Conservation (phyloP, 208 protist species). For the Trypanosoma grayi region DNA sequence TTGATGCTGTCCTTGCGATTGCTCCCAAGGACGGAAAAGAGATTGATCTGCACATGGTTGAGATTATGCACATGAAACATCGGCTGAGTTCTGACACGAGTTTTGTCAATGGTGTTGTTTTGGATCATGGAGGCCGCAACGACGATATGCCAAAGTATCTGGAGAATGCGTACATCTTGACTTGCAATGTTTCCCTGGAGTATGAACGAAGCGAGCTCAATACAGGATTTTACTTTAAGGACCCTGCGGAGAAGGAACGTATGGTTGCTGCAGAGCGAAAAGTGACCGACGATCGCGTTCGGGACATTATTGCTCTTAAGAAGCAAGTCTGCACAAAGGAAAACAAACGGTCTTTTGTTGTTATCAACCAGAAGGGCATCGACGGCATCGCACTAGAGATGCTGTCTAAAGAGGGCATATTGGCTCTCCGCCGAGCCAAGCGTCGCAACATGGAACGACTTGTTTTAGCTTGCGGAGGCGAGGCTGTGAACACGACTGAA, state of each 20-base stretch:
- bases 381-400: conserved; percentile 99
- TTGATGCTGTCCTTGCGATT: conserved; percentile 96
- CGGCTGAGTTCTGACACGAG: conserved; percentile 94
- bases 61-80: conserved; percentile 99
- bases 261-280: conserved; percentile 97
- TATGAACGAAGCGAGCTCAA: conserved; percentile 99
- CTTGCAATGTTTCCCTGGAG: conserved; percentile 99
- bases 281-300: conserved; percentile 96
- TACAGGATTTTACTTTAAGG: conserved; percentile 97
- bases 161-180: conserved; percentile 98
- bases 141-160: conserved; percentile 98
- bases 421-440: conserved; percentile 99
- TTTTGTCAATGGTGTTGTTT: conserved; percentile 98
- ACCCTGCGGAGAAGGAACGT: conserved; percentile 96
- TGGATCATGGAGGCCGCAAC: conserved; percentile 99
- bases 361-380: conserved; percentile 99
- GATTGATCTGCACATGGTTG: conserved; percentile 99
- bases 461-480: conserved; percentile 96
- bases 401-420: conserved; percentile 98
- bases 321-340: conserved; percentile 93
- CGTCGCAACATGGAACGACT: conserved; percentile 99
- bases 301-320: conserved; percentile 99
- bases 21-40: conserved; percentile 57
- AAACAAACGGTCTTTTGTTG: conserved; percentile 96
- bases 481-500: conserved; percentile 98